phyloP scores from a whole-genome alignment of 73 alveolate species.

The Symbiodinium natans region DNA sequence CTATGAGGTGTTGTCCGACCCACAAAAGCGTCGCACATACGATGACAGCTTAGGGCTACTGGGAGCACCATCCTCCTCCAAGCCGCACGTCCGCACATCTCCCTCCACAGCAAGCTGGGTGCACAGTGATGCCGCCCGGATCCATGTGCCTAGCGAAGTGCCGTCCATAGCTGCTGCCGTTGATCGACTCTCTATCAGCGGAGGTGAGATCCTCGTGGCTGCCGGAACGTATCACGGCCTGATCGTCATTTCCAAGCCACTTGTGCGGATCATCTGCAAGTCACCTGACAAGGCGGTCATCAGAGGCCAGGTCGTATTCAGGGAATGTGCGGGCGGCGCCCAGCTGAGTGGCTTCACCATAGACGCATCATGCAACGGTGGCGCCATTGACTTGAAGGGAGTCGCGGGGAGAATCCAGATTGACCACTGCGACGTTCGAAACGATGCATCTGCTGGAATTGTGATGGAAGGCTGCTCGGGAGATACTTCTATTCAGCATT shows the following conservation, averaged over 20 bases:
- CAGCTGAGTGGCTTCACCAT: conserved; percentile 29
- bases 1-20: conserved; percentile 58
- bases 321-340: conserved; percentile 78
- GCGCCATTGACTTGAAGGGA: conserved; percentile 67
- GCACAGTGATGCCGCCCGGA: conserved; percentile 29
- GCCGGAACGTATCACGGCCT: conserved; percentile 34
- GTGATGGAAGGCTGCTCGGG: conserved; percentile 77
- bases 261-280: conserved; percentile 35
- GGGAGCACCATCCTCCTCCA: neutral
- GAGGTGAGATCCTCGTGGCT: conserved; percentile 50
- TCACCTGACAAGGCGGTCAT: conserved; percentile 10
- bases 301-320: conserved; percentile 74
- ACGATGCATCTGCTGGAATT: conserved; percentile 52
- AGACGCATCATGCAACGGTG: conserved; percentile 9
- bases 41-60: neutral
- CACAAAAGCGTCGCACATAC: neutral
- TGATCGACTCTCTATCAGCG: conserved; percentile 46
- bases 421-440: conserved; percentile 71
- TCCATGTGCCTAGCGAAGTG: conserved; percentile 51
- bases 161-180: conserved; percentile 76
- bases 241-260: conserved; percentile 78
- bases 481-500: neutral
- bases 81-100: neutral
- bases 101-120: conserved; percentile 43
- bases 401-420: conserved; percentile 36